These are phyloP conservation scores for Lagerstroemia speciosa DNA, from an alignment of 345 rosid species.

Conservation along the genomic window DNA sequence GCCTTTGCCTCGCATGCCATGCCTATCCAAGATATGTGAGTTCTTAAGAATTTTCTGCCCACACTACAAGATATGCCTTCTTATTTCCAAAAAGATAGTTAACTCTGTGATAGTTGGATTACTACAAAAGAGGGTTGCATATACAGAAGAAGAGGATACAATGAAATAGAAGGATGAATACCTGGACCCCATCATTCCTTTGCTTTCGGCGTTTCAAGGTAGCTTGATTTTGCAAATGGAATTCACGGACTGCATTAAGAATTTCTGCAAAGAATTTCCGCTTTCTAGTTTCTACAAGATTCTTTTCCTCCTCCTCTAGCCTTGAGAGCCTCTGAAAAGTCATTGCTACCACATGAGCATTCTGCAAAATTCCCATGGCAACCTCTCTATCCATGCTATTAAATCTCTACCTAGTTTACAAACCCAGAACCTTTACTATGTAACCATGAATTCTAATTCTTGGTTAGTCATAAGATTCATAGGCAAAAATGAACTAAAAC, in stretches of 20 bases:
- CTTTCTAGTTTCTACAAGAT: constrained; percentile 63
- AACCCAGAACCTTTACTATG: not conserved
- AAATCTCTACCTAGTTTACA: not conserved
- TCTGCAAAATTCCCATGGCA: not conserved
- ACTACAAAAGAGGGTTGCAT: not conserved
- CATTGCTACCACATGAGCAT: constrained; percentile 5
- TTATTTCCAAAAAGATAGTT: not conserved
- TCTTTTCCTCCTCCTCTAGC: constrained; percentile 78
- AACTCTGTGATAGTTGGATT: not conserved
- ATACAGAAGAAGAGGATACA: not conserved
- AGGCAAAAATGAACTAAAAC: not conserved
- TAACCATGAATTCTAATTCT: not conserved
- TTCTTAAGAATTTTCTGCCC: not conserved
- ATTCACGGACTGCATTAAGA: constrained; percentile 86
- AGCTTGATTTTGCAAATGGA: constrained; percentile 72
- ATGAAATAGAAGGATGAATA: constrained; percentile 17
- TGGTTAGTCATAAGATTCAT: not conserved
- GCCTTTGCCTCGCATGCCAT: constrained; percentile 99
- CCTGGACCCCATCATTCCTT: constrained; percentile 92
- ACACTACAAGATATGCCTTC: not conserved
- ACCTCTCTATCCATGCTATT: not conserved
- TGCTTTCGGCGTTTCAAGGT: constrained; percentile 86
- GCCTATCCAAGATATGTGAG: constrained; percentile 32
- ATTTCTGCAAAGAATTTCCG: constrained; percentile 81
- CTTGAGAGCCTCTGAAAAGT: constrained; percentile 70